Percentiles rank a stretch among this genome's conserved stretches.
These are phyloP conservation scores for Penicillium occitanis DNA, from an alignment of 2,329 filamentous ascomycete genomes.

Conservation along the genomic window DNA sequence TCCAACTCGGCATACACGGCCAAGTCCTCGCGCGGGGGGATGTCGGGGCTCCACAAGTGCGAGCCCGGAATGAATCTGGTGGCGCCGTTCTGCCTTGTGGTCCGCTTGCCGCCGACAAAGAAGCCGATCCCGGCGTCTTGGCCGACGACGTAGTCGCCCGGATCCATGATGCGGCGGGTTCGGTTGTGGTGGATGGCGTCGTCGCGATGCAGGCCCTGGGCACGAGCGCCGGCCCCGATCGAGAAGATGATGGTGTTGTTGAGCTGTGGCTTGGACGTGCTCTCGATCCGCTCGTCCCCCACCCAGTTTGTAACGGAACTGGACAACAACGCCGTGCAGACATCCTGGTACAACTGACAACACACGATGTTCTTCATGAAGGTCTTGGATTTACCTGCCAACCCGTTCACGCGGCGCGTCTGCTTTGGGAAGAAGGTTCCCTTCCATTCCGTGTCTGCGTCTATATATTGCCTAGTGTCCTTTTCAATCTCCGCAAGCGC, in stretches of 20 bases:
- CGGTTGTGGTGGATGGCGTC: neutral
- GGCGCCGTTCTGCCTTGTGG: constrained; percentile 32
- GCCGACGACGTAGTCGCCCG: constrained; percentile 18
- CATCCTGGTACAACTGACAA: neutral
- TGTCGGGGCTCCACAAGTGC: constrained; percentile 5
- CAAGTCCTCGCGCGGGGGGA: constrained; percentile 24
- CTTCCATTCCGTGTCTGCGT: constrained; percentile 3
- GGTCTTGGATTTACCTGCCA: too few species aligned
- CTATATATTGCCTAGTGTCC: neutral
- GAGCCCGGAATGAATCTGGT: constrained; percentile 29
- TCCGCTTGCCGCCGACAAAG: constrained; percentile 29
- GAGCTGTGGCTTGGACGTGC: neutral
- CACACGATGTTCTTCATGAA: too few species aligned
- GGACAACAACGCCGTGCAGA: neutral
- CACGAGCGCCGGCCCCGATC: neutral
- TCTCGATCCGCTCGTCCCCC: neutral
- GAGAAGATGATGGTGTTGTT: neutral
- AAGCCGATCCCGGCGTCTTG: constrained; percentile 27
- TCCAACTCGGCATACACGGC: constrained; percentile 33
- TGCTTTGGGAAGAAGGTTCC: neutral
- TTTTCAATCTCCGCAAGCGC: constrained; percentile 24
- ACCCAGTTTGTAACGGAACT: neutral
- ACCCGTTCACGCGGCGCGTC: too few species aligned
- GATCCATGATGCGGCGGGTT: neutral
- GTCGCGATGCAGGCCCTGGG: neutral